A percentile compares a stretch with the other conserved stretches of the same genome.
Conservation (phyloP, 2,329 filamentous ascomycete genomes). For the Cercospora berteroae region DNA sequence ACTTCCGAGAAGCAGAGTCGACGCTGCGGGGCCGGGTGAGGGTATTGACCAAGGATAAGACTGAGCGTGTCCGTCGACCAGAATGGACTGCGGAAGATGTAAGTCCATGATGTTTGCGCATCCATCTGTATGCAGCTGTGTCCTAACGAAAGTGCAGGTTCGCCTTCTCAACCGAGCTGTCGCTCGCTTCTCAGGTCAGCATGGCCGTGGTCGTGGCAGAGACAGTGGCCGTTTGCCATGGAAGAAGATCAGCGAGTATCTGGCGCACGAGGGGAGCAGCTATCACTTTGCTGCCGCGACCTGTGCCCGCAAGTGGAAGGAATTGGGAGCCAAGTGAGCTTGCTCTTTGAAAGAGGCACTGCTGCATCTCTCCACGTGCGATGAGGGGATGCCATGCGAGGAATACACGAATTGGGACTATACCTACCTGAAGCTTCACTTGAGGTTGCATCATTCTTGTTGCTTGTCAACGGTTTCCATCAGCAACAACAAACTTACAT, state of each 20-base stretch:
- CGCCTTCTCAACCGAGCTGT: conserved; percentile 31
- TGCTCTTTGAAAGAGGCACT: neutral
- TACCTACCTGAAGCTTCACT: neutral
- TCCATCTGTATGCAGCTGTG: neutral
- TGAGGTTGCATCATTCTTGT: neutral
- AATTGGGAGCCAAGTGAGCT: conserved; percentile 36
- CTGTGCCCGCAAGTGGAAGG: conserved; percentile 61
- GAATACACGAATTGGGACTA: neutral
- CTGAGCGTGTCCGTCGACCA: conserved; percentile 63
- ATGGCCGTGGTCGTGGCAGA: neutral
- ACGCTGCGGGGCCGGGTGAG: conserved; percentile 69
- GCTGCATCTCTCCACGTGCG: neutral
- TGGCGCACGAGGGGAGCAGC: conserved; percentile 52
- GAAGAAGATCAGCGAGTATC: conserved; percentile 58
- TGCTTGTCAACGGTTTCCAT: neutral
- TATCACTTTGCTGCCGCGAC: conserved; percentile 62
- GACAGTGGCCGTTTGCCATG: conserved; percentile 48
- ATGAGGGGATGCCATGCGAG: neutral
- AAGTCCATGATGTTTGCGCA: conserved; percentile 40
- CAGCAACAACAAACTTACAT: neutral
- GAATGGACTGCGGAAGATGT: conserved; percentile 64
- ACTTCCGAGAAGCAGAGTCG: conserved; percentile 65
- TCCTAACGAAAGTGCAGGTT: conserved; percentile 27
- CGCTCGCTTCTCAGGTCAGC: conserved; percentile 14
- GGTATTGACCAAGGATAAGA: conserved; percentile 62